Evolutionary conservation across 495 filamentous ascomycete genomes (phyloP).

Genomic region (Lophiotrema nucula): DNA sequence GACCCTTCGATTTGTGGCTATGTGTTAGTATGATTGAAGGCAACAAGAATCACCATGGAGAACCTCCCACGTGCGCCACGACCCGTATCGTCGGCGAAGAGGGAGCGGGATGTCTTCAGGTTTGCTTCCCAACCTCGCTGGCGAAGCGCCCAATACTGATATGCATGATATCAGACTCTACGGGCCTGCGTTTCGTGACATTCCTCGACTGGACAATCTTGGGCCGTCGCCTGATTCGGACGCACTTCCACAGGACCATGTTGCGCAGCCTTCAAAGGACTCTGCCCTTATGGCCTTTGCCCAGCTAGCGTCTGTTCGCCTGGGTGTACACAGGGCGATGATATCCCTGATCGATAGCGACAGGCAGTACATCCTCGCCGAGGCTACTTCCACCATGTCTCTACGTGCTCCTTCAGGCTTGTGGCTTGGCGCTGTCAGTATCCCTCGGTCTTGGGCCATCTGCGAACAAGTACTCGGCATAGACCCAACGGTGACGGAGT

Average conservation of each 20-base stretch:
- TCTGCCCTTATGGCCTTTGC: conserved; percentile 11
- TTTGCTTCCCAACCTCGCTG: background rate
- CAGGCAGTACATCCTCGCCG: conserved; percentile 22
- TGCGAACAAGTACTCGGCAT: conserved; percentile 18
- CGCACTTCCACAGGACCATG: conserved; percentile 4
- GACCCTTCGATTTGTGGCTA: too few relatives aligned
- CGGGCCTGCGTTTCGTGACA: conserved; percentile 9
- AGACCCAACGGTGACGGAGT: background rate
- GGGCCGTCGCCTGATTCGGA: background rate
- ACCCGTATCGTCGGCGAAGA: too few relatives aligned
- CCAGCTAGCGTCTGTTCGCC: conserved; percentile 18
- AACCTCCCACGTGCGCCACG: too few relatives aligned
- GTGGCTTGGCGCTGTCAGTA: conserved; percentile 27
- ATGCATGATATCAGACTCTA: conserved; percentile 6
- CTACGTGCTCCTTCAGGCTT: background rate
- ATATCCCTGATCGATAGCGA: conserved; percentile 21
- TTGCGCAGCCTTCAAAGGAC: conserved; percentile 11
- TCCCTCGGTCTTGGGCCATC: conserved; percentile 6
- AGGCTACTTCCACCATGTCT: conserved; percentile 10
- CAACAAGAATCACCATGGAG: too few relatives aligned
- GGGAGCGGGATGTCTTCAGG: conserved; percentile 17
- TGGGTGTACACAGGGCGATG: conserved; percentile 8
- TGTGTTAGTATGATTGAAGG: too few relatives aligned
- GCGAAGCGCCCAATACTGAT: background rate
- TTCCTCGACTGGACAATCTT: conserved; percentile 6